phyloP scores from a whole-genome alignment of 1,284 basidiomycete genomes.

The Ganoderma resinaceum region DNA sequence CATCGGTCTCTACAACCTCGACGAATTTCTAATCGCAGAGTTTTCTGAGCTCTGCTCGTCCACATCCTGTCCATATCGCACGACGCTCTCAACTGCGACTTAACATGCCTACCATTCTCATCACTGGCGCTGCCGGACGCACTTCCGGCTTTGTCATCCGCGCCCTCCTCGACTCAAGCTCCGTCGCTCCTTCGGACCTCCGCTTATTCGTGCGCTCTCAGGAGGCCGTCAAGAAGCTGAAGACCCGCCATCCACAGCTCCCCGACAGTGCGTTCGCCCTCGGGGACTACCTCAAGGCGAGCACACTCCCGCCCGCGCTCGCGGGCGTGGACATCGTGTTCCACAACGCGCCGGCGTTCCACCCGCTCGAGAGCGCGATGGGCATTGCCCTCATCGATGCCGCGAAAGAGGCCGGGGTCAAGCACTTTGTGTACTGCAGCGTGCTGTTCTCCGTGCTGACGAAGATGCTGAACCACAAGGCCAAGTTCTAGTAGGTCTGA shows the following conservation, averaged over 20 bases:
- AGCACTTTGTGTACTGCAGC: conserved; percentile 49
- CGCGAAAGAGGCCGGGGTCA: conserved; percentile 42
- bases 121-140: conserved; percentile 41
- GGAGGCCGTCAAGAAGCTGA: conserved; percentile 28
- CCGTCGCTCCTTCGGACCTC: conserved; percentile 27
- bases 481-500: conserved; percentile 39
- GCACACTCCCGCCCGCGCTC: conserved; percentile 37
- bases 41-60: too few relatives aligned
- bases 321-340: conserved; percentile 39
- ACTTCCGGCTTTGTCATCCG: conserved; percentile 40
- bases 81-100: background rate
- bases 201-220: conserved; percentile 39
- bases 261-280: conserved; percentile 34
- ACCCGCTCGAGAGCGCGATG: conserved; percentile 41
- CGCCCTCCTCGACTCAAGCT: conserved; percentile 34
- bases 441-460: conserved; percentile 42
- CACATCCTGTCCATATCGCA: background rate
- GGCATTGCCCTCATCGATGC: conserved; percentile 48
- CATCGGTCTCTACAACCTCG: background rate
- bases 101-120: conserved; percentile 34
- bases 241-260: conserved; percentile 27
- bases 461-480: conserved; percentile 43
- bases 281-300: conserved; percentile 40
- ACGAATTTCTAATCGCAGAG: background rate
- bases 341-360: conserved; percentile 41